Conservation (phyloP, 208 protist genomes). For the Acanthamoeba castellanii region DNA sequence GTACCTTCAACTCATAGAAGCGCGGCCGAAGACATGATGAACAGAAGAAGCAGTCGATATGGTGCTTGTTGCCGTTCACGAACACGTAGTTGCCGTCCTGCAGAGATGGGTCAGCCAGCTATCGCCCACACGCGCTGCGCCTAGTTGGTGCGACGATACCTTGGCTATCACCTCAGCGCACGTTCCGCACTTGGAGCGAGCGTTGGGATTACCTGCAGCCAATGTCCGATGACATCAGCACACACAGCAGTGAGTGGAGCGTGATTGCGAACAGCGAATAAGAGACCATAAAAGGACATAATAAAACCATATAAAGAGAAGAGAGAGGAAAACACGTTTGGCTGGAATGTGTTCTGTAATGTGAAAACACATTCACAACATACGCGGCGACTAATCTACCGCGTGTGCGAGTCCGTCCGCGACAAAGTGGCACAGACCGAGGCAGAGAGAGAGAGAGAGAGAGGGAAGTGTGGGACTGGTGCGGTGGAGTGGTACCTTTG, state of each 20-base stretch:
- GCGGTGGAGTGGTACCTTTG: background rate
- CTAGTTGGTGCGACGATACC: background rate
- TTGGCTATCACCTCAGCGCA: background rate
- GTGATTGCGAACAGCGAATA: background rate
- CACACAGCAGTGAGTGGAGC: background rate
- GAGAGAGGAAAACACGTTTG: too few species aligned
- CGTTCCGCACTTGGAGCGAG: background rate
- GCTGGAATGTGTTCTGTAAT: too few species aligned
- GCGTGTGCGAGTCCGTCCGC: too few species aligned
- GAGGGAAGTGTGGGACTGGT: too few species aligned
- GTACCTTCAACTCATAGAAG: background rate
- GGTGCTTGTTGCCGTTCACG: background rate
- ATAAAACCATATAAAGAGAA: too few species aligned
- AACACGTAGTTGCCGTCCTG: conserved; percentile 21
- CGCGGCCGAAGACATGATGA: conserved; percentile 23
- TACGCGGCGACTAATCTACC: too few species aligned
- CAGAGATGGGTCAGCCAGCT: background rate
- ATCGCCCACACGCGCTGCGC: background rate
- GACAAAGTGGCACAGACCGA: too few species aligned
- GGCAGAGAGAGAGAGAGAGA: too few species aligned
- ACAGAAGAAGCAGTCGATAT: conserved; percentile 46
- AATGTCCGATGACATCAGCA: background rate
- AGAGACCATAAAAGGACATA: background rate
- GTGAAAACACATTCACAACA: too few species aligned
- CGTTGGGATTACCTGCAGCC: background rate